Base-by-base conservation (phyloP, 768 basidiomycete species). In the Strobilomyces dryophilus region DNA sequence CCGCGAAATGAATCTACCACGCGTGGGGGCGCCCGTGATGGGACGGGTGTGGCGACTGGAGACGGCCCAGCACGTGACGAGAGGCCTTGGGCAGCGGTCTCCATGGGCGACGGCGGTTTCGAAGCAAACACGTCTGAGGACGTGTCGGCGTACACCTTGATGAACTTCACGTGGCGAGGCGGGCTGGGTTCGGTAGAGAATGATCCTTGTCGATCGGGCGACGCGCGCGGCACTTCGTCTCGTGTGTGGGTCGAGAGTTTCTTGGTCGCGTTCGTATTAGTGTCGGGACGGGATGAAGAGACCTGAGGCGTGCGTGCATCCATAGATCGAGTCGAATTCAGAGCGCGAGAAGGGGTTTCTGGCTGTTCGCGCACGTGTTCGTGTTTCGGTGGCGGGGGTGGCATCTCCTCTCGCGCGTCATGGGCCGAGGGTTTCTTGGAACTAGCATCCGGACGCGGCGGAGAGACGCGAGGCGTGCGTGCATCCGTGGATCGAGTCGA, bases 1-100 rank as follows among this genome's bases (percentile, higher is more conserved):
- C 65, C 59, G 4, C 42, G 52, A 2, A 67, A 4, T 4, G 54
- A 57, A 5, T 65, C 34, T 18, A 59, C 64, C 8, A 63, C 3
- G 9, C 59, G 66, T 1, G 66, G 65, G 3, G 66, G 65, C 8
- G 58, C 61, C n/a, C 53, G 59, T 8, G 51, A 41, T 20, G 49
- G 31, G 21, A 36, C 29, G 8, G 50, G 7, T 9, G 34, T 2
- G n/a, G 39, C 7, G 24, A 51, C 27, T 11, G 47, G 18, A 20
- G 27, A 37, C 1, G 35, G 41, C 20, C 15, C 54, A 4, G 37
- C 36, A 18, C 45, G 32, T 11, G 51, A 51, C 9, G 53, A 29
- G 7, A 52, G 43, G 35, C 8, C 42, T 11, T 4, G 31, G 29
- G 34, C 14, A 11, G 31, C 20, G 21, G 11, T 17, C 21, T 52